Percentiles rank a stretch among this genome's conserved stretches.
These are phyloP conservation scores for Cryphonectria carpinicola DNA, from an alignment of 2,329 filamentous ascomycete genomes.

Conservation along the genomic window DNA sequence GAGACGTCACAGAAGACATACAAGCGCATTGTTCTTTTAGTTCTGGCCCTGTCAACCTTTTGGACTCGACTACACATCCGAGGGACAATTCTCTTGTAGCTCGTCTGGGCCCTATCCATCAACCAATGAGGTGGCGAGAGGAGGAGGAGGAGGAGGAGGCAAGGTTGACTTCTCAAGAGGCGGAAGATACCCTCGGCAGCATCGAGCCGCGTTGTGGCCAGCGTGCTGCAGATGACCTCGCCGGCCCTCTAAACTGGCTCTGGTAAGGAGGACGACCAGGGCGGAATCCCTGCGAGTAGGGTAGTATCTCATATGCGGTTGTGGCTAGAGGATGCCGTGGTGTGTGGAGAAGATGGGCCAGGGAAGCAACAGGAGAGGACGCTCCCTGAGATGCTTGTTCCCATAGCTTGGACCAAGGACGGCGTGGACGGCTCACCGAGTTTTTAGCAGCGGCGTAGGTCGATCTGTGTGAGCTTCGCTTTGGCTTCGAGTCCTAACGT, in stretches of 20 bases:
- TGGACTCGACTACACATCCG: background rate
- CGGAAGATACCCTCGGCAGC: background rate
- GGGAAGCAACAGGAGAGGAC: background rate
- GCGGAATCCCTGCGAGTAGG: background rate
- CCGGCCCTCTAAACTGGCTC: background rate
- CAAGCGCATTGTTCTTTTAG: background rate
- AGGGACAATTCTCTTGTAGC: background rate
- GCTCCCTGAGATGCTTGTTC: background rate
- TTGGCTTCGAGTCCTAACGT: background rate
- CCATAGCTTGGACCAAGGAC: background rate
- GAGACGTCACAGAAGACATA: background rate
- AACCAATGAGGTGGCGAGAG: background rate
- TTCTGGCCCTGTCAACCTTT: background rate
- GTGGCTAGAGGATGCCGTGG: background rate
- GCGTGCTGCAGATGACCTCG: background rate
- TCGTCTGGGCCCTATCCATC: background rate
- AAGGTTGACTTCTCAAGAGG: background rate
- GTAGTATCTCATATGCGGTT: background rate
- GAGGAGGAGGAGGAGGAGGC: background rate
- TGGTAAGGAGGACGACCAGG: background rate
- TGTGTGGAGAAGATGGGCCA: background rate
- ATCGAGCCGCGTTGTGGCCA: background rate
- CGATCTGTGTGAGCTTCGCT: background rate
- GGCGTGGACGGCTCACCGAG: background rate
- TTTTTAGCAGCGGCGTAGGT: background rate